These are phyloP conservation scores for Neurospora terricola DNA, from an alignment of 495 filamentous ascomycete genomes.

Conservation along the genomic window DNA sequence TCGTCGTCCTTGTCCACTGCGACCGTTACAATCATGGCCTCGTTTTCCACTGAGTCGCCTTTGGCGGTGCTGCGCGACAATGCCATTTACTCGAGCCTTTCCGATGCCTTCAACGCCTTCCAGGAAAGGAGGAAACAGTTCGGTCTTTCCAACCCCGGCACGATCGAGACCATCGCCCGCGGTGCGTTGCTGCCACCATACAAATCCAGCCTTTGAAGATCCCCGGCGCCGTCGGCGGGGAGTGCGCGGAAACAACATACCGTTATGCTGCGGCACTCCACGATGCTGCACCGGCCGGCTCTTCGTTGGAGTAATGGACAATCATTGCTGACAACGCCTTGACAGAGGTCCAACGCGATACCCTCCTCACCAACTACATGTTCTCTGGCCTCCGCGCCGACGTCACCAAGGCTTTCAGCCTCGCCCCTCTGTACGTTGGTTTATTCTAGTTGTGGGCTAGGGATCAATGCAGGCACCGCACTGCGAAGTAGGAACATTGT, in stretches of 20 bases:
- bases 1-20: conserved; percentile 5
- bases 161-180: conserved; percentile 78
- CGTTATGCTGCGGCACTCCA: background rate
- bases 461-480: background rate
- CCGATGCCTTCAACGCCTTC: conserved; percentile 75
- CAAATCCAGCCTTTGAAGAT: background rate
- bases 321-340: conserved; percentile 5
- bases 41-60: conserved; percentile 41
- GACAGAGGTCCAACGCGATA: conserved; percentile 83
- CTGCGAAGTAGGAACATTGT: background rate
- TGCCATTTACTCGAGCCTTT: conserved; percentile 53
- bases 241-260: background rate
- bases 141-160: conserved; percentile 84
- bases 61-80: conserved; percentile 64
- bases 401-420: conserved; percentile 87
- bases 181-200: conserved; percentile 14
- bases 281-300: background rate
- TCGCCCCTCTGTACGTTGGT: conserved; percentile 54
- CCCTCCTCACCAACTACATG: conserved; percentile 88
- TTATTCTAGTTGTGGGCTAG: background rate
- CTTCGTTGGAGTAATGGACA: background rate
- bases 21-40: conserved; percentile 28
- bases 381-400: conserved; percentile 93
- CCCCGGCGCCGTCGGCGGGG: background rate
- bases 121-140: conserved; percentile 75